Conservation (phyloP, 164 flowering plant genomes). For the Kalanchoe fedtschenkoi region DNA sequence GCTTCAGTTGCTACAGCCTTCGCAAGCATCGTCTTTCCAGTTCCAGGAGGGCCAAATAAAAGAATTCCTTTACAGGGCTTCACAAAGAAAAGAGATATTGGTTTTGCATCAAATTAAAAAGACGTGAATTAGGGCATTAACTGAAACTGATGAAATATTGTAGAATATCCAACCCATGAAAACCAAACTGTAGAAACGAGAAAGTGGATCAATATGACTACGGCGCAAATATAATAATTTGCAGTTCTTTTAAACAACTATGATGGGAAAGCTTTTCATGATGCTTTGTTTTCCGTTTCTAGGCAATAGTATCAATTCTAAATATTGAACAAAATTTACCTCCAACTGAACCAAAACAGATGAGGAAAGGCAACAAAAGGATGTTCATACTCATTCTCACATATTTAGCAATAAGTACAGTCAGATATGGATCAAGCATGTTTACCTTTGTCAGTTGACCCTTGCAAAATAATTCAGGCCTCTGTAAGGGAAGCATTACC, state of each 20-base stretch:
- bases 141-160: no score
- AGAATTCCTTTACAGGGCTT: constrained; percentile 98
- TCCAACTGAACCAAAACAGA: not conserved
- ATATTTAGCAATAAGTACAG: not conserved
- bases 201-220: not conserved
- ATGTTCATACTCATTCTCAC: not conserved
- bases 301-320: not conserved
- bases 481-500: constrained; percentile 88
- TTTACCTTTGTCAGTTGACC: constrained; percentile 82
- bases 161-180: no score
- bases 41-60: constrained; percentile 94
- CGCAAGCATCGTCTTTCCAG: constrained; percentile 97
- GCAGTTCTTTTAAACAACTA: not conserved
- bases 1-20: constrained; percentile 98
- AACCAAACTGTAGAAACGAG: no score
- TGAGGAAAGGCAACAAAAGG: not conserved
- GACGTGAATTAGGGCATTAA: no score
- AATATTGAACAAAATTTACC: not conserved
- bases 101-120: not conserved
- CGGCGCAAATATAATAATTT: not conserved
- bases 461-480: constrained; percentile 87
- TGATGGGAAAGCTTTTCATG: not conserved
- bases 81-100: constrained; percentile 11
- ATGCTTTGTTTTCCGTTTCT: not conserved
- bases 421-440: not conserved